Percentiles rank a stretch among this genome's conserved stretches.
phyloP scores from a whole-genome alignment of 1,284 basidiomycete genomes.

The Microbotryum silenes-acaulis region DNA sequence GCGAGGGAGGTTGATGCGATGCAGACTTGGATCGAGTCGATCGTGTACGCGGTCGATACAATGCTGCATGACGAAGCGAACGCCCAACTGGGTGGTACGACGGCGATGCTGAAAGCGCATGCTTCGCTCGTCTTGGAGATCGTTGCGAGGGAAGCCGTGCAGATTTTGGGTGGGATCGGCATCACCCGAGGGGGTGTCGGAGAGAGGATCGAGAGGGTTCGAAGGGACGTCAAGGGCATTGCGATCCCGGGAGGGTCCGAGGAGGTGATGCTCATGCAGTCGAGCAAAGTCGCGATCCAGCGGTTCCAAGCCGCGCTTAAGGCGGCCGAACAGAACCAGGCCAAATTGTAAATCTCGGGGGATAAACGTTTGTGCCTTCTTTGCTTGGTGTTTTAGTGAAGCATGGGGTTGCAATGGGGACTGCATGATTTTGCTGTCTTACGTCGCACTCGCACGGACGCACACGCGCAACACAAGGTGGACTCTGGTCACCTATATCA shows the following conservation, averaged over 20 bases:
- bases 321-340: too few species aligned
- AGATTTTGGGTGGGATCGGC: constrained; percentile 35
- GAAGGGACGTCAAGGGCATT: constrained; percentile 15
- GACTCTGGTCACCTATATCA: too few species aligned
- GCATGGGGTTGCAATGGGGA: too few species aligned
- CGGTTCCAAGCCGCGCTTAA: too few species aligned
- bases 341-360: too few species aligned
- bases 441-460: too few species aligned
- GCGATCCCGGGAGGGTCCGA: constrained; percentile 17
- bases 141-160: constrained; percentile 33
- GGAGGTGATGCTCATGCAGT: background rate
- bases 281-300: background rate
- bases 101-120: constrained; percentile 37
- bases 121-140: constrained; percentile 29
- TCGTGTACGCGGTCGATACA: constrained; percentile 24
- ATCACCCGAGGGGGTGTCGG: constrained; percentile 32
- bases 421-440: too few species aligned
- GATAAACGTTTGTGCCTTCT: too few species aligned
- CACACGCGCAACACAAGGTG: too few species aligned
- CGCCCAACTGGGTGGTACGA: constrained; percentile 32
- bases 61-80: constrained; percentile 23
- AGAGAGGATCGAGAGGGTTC: constrained; percentile 30
- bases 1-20: constrained; percentile 28
- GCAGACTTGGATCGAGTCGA: constrained; percentile 28
- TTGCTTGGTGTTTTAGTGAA: too few species aligned